These are phyloP conservation scores for Linnemannia zychae DNA, from an alignment of 192 early-diverging fungal genomes.

Conservation along the genomic window DNA sequence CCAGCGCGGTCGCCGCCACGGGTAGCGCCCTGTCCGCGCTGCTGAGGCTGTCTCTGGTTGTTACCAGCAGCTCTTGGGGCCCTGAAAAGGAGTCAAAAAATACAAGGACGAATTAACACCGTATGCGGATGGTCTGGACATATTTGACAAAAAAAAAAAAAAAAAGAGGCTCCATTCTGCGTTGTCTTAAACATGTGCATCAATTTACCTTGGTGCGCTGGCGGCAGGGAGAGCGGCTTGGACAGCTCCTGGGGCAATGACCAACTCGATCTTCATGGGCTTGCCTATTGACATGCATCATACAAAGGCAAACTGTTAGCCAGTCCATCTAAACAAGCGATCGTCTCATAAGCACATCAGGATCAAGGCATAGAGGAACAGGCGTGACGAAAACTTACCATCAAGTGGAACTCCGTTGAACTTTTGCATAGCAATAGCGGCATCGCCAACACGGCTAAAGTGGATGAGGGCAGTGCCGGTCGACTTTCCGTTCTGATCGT, in stretches of 20 bases:
- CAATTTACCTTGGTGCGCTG: constrained; percentile 27
- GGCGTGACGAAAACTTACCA: constrained; percentile 32
- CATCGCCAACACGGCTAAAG: constrained; percentile 55
- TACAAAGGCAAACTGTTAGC: too few species aligned
- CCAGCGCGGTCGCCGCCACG: constrained; percentile 35
- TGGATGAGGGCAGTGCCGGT: constrained; percentile 58
- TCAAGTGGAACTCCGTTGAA: constrained; percentile 63
- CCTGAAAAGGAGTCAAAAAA: background rate
- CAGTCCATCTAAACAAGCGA: background rate
- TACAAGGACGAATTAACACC: background rate
- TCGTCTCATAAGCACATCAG: background rate
- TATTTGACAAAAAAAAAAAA: background rate
- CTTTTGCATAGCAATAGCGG: constrained; percentile 55
- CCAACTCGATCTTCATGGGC: constrained; percentile 57
- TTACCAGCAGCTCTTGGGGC: background rate
- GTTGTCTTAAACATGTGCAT: background rate
- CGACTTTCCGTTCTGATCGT: constrained; percentile 59
- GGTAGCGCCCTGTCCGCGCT: constrained; percentile 12
- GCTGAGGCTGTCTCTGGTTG: constrained; percentile 9
- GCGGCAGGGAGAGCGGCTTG: constrained; percentile 27
- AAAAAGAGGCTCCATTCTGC: background rate
- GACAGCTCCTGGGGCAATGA: constrained; percentile 39
- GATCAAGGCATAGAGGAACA: background rate
- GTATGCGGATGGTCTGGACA: background rate
- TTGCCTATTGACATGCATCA: constrained; percentile 18